These are phyloP conservation scores for Polygonum maritimum DNA, from an alignment of 148 eudicot genomes.

Conservation along the genomic window DNA sequence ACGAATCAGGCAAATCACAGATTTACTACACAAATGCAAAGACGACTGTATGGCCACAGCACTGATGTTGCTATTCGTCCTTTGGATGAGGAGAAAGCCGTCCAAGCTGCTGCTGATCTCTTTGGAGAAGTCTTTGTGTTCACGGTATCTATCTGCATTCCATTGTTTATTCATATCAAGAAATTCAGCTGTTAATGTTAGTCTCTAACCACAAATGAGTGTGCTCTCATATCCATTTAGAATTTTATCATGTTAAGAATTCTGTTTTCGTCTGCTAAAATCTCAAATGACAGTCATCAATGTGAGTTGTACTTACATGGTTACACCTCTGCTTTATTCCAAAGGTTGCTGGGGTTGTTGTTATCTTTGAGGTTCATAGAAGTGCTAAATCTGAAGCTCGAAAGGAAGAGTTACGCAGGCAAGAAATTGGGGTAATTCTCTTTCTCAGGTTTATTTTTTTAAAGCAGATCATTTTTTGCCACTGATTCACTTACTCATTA, in stretches of 20 bases:
- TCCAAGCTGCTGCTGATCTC: constrained; percentile 89
- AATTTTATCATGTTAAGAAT: background rate
- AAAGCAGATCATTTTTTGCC: background rate
- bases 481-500: background rate
- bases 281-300: background rate
- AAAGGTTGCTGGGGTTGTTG: constrained; percentile 80
- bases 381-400: constrained; percentile 80
- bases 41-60: constrained; percentile 73
- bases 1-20: constrained; percentile 67
- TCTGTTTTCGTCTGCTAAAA: background rate
- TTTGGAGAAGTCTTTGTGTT: constrained; percentile 80
- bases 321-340: background rate
- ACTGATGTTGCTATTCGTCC: constrained; percentile 90
- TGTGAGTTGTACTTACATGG: background rate
- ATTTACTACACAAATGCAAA: constrained; percentile 63
- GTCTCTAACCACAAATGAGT: background rate
- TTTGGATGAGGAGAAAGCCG: constrained; percentile 80
- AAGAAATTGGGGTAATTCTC: constrained; percentile 57
- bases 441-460: background rate
- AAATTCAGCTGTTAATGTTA: background rate
- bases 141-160: constrained; percentile 32
- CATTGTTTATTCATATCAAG: background rate
- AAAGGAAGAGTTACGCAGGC: constrained; percentile 72
- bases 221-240: background rate
- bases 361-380: constrained; percentile 81